A percentile compares a stretch with the other conserved stretches of the same genome.
These are phyloP conservation scores for Cornus florida DNA, from an alignment of 148 eudicot genomes.

Conservation along the genomic window DNA sequence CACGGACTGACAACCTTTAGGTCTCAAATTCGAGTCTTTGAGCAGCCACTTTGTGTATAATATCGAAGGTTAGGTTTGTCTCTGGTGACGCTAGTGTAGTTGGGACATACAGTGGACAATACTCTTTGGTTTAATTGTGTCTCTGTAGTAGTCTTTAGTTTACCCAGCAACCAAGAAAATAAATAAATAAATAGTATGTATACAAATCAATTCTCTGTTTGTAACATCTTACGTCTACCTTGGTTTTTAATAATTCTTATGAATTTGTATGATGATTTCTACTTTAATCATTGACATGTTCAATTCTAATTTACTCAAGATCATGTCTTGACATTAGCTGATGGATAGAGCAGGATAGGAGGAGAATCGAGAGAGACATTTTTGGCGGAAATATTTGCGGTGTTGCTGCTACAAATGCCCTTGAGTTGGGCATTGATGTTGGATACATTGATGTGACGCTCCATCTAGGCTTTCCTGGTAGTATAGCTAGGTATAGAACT, in stretches of 20 bases:
- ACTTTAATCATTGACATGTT: background rate
- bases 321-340: conserved; percentile 7
- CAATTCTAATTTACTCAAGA: background rate
- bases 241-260: background rate
- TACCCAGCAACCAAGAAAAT: no score
- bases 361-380: conserved; percentile 77
- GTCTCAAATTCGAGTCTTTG: no score
- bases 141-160: no score
- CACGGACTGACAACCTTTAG: no score
- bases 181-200: no score
- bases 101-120: no score
- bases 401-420: conserved; percentile 94
- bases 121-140: no score
- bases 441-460: conserved; percentile 91
- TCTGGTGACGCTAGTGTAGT: no score
- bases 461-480: conserved; percentile 98
- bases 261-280: background rate
- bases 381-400: conserved; percentile 82
- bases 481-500: conserved; percentile 75
- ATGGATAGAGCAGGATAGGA: conserved; percentile 66
- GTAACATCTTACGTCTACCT: background rate
- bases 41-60: no score
- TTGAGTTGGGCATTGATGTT: conserved; percentile 97
- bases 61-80: no score
- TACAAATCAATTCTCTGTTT: background rate